These are phyloP conservation scores for Trypanosoma platydactyli DNA, from an alignment of 208 protist species.

Conservation along the genomic window DNA sequence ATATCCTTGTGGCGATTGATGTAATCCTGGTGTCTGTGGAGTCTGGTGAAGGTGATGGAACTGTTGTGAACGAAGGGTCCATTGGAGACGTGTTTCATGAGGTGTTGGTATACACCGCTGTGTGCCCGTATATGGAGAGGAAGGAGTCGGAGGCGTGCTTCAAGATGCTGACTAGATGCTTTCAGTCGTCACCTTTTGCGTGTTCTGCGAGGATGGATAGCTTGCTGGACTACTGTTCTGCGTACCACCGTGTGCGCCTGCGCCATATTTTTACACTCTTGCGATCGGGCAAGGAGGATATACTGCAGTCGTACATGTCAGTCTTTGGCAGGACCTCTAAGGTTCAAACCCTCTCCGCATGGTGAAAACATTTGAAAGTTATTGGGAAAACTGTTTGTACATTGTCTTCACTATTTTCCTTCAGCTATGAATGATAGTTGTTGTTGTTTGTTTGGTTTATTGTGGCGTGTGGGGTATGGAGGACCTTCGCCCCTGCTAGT, in stretches of 20 bases:
- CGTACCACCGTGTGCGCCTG: conserved; percentile 88
- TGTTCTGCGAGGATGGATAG: conserved; percentile 47
- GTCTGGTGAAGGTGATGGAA: conserved; percentile 15
- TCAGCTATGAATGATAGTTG: not conserved
- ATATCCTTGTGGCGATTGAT: conserved; percentile 59
- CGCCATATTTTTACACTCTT: conserved; percentile 63
- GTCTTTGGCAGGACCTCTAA: conserved; percentile 69
- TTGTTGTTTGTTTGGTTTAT: not conserved
- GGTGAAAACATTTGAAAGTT: conserved; percentile 29
- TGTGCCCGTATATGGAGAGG: conserved; percentile 45
- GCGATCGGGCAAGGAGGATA: conserved; percentile 36
- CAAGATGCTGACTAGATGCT: conserved; percentile 51
- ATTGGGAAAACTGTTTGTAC: not conserved
- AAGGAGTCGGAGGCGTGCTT: conserved; percentile 57
- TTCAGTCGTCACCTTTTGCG: conserved; percentile 31
- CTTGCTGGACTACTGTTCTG: conserved; percentile 75
- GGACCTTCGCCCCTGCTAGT: not conserved
- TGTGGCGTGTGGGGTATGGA: not conserved
- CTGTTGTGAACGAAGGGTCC: conserved; percentile 30
- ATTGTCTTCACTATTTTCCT: not conserved
- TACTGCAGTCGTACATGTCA: conserved; percentile 49
- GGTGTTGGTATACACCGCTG: conserved; percentile 52
- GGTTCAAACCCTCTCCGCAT: conserved; percentile 42
- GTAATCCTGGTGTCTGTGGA: conserved; percentile 44
- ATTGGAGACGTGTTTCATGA: conserved; percentile 62